Evolutionary conservation across 208 protist genomes (phyloP).

Genomic region (Wallacemonas sp.): DNA sequence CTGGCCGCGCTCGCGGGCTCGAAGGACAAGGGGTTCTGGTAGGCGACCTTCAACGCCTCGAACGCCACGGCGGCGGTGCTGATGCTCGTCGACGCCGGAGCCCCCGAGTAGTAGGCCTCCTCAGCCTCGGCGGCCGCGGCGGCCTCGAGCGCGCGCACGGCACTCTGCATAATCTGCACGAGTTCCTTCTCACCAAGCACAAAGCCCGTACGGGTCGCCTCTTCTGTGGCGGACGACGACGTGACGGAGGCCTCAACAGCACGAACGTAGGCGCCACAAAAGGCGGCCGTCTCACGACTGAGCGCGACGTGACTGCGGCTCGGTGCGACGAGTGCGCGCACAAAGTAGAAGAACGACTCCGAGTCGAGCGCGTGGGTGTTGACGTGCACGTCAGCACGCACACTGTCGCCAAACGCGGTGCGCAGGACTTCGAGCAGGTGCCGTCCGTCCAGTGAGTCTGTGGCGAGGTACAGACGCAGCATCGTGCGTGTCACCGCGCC

Average conservation of each 20-base stretch:
- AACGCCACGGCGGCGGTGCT: slow-evolving; percentile 10
- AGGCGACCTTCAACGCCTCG: slow-evolving; percentile 6
- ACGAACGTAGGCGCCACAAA: slow-evolving; percentile 65
- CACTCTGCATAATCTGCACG: slow-evolving; percentile 31
- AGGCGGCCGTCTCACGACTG: slow-evolving; percentile 56
- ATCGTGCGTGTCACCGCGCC: slow-evolving; percentile 68
- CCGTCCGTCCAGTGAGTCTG: slow-evolving; percentile 54
- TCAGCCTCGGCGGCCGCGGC: neutral
- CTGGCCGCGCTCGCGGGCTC: slow-evolving; percentile 14
- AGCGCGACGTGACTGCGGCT: slow-evolving; percentile 47
- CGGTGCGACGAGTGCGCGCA: slow-evolving; percentile 38
- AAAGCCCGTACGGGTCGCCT: neutral
- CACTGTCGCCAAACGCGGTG: neutral
- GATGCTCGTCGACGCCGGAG: neutral
- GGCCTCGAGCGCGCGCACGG: slow-evolving; percentile 25
- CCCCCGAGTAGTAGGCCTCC: neutral
- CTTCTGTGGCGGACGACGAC: neutral
- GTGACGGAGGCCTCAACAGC: slow-evolving; percentile 44
- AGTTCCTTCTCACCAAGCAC: slow-evolving; percentile 33
- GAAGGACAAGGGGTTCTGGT: slow-evolving; percentile 18
- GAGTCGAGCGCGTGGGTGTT: slow-evolving; percentile 25
- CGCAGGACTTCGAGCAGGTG: slow-evolving; percentile 31
- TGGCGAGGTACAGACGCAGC: slow-evolving; percentile 71
- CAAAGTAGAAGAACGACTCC: slow-evolving; percentile 60
- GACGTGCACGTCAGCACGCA: neutral